These are phyloP conservation scores for Ophiosphaerella narmari DNA, from an alignment of 2,329 filamentous ascomycete species.

Conservation along the genomic window DNA sequence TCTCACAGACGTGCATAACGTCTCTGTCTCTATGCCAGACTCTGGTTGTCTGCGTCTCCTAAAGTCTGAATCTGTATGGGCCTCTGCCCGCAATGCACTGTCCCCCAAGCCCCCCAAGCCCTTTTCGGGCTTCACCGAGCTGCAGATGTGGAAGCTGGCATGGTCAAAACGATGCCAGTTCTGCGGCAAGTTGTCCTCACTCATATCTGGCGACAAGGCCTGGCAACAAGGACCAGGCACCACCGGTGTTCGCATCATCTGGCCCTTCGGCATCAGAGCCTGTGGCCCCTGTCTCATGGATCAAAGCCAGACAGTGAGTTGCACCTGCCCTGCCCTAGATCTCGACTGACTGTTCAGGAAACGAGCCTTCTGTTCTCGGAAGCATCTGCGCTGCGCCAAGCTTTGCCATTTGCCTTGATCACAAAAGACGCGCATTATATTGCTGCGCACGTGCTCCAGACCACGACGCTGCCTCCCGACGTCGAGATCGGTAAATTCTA, in stretches of 20 bases:
- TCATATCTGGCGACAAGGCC: slow-evolving; percentile 42
- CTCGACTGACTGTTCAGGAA: slow-evolving; percentile 59
- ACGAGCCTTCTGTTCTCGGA: slow-evolving; percentile 69
- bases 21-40: slow-evolving; percentile 37
- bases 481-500: slow-evolving; percentile 69
- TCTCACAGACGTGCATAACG: slow-evolving; percentile 44
- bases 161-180: slow-evolving; percentile 69
- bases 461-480: slow-evolving; percentile 53
- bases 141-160: slow-evolving; percentile 76
- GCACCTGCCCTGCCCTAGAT: slow-evolving; percentile 4
- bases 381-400: slow-evolving; percentile 65
- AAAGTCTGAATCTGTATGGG: slow-evolving; percentile 72
- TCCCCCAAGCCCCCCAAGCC: slow-evolving; percentile 72
- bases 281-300: slow-evolving; percentile 69
- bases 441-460: slow-evolving; percentile 60
- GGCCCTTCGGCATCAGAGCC: slow-evolving; percentile 70
- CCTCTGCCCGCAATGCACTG: slow-evolving; percentile 67
- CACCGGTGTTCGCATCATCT: slow-evolving; percentile 66
- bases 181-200: slow-evolving; percentile 56
- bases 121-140: slow-evolving; percentile 66
- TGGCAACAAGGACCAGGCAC: slow-evolving; percentile 67
- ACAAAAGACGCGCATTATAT: slow-evolving; percentile 66
- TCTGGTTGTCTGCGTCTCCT: slow-evolving; percentile 45
- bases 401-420: slow-evolving; percentile 71
- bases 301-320: slow-evolving; percentile 67